phyloP scores from a whole-genome alignment of 345 rosid species.

The Populus deltoides region DNA sequence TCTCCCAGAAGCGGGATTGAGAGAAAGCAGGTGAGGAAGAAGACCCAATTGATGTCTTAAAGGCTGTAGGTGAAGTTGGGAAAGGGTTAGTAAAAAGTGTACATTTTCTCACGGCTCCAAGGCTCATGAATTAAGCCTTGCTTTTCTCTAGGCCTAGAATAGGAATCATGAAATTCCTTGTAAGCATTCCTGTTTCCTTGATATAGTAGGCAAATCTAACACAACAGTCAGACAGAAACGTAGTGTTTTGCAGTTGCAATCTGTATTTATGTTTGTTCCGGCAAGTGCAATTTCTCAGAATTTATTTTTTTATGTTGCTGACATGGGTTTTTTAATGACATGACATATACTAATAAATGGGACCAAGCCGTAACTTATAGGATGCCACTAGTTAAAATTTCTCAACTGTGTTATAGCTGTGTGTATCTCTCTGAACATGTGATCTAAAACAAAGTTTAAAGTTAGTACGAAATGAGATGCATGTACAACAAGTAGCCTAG shows the following conservation, averaged over 20 bases:
- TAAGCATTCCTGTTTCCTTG: background rate
- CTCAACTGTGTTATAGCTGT: background rate
- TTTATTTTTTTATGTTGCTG: too few relatives aligned
- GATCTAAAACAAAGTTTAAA: background rate
- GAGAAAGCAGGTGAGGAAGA: conserved; percentile 41
- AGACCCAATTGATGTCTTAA: conserved; percentile 51
- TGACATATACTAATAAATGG: too few relatives aligned
- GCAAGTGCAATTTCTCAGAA: too few relatives aligned
- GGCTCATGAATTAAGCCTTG: background rate
- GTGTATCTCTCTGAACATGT: background rate
- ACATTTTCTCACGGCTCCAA: conserved; percentile 61
- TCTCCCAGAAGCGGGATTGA: conserved; percentile 62
- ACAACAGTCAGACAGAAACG: background rate
- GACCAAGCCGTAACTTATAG: too few relatives aligned
- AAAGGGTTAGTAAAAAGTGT: conserved; percentile 77
- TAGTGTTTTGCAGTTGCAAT: background rate
- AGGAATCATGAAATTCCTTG: background rate
- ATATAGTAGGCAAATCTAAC: background rate
- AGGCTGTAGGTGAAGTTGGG: conserved; percentile 64
- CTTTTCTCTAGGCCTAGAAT: background rate
- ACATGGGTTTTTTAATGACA: too few relatives aligned
- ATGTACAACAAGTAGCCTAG: background rate
- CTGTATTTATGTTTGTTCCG: background rate
- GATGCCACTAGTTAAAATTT: too few relatives aligned
- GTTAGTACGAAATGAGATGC: background rate